Conservation (phyloP, 2,329 filamentous ascomycete species). For the Talaromyces sp. region DNA sequence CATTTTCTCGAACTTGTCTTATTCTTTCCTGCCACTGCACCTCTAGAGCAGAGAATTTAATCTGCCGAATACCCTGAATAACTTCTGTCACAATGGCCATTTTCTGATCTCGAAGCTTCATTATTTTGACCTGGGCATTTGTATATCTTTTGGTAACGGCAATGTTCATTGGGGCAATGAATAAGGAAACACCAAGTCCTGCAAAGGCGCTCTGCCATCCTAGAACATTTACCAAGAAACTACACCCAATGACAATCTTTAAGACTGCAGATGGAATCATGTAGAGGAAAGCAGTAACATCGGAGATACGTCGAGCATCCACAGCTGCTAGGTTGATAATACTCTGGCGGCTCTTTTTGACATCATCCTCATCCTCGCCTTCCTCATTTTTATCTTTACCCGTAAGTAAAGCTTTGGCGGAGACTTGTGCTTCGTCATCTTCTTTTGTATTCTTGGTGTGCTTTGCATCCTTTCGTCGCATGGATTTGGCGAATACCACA, state of each 20-base stretch:
- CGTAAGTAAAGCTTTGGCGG: slow-evolving; percentile 16
- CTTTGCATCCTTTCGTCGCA: slow-evolving; percentile 72
- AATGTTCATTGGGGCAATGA: slow-evolving; percentile 70
- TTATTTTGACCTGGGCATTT: slow-evolving; percentile 67
- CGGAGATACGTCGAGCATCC: slow-evolving; percentile 68
- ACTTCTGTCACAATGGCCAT: slow-evolving; percentile 76
- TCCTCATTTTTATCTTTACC: slow-evolving; percentile 44
- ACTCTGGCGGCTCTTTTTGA: slow-evolving; percentile 65
- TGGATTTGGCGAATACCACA: slow-evolving; percentile 74
- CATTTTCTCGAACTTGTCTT: slow-evolving; percentile 63
- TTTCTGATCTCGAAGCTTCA: slow-evolving; percentile 76
- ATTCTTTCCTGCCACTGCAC: slow-evolving; percentile 74
- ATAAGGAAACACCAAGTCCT: slow-evolving; percentile 65
- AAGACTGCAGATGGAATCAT: slow-evolving; percentile 64
- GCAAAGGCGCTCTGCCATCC: slow-evolving; percentile 70
- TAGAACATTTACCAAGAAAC: slow-evolving; percentile 68
- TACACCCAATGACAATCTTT: slow-evolving; percentile 67
- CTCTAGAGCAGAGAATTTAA: slow-evolving; percentile 81
- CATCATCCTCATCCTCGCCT: slow-evolving; percentile 44
- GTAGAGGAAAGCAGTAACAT: slow-evolving; percentile 69
- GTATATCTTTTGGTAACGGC: slow-evolving; percentile 67
- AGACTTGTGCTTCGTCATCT: slow-evolving; percentile 28
- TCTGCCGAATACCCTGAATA: slow-evolving; percentile 77
- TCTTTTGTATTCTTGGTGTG: slow-evolving; percentile 39
- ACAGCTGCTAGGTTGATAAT: slow-evolving; percentile 78